phyloP scores from a whole-genome alignment of 2,329 filamentous ascomycete species.

The Metarhizium anisopliae region DNA sequence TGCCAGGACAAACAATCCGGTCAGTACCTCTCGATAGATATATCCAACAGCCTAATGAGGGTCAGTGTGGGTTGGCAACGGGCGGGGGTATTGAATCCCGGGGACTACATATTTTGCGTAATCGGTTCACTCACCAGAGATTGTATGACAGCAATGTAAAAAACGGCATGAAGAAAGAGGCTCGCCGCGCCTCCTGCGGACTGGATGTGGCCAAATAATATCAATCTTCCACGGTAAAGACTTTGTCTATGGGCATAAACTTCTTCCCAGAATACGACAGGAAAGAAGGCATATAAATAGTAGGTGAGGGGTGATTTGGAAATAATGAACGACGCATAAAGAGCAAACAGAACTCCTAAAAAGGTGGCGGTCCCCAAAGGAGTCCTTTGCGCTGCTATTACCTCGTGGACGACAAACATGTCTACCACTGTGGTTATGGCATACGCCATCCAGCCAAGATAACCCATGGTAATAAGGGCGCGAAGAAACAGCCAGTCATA shows the following conservation, averaged over 20 bases:
- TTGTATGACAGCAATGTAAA: slow-evolving; percentile 69
- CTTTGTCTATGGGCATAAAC: slow-evolving; percentile 71
- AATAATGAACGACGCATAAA: slow-evolving; percentile 72
- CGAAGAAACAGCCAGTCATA: slow-evolving; percentile 97
- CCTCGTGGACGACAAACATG: slow-evolving; percentile 71
- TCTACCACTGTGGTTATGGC: slow-evolving; percentile 83
- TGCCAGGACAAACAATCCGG: slow-evolving; percentile 66
- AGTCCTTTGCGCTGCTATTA: slow-evolving; percentile 54
- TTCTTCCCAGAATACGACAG: slow-evolving; percentile 93
- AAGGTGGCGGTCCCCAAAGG: slow-evolving; percentile 55
- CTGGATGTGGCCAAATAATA: slow-evolving; percentile 61
- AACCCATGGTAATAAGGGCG: slow-evolving; percentile 79
- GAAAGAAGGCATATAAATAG: slow-evolving; percentile 87
- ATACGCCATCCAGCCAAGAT: slow-evolving; percentile 92
- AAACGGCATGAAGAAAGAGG: slow-evolving; percentile 52
- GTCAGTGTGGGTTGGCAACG: background rate
- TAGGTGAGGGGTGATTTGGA: slow-evolving; percentile 77
- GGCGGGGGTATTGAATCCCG: too few relatives aligned
- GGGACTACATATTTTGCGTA: background rate
- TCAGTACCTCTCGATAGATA: slow-evolving; percentile 81
- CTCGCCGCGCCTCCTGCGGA: slow-evolving; percentile 48
- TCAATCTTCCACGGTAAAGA: slow-evolving; percentile 54
- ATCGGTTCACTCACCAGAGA: slow-evolving; percentile 52
- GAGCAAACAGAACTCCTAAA: slow-evolving; percentile 60
- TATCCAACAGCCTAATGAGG: slow-evolving; percentile 70